Percentiles rank a stretch among this genome's conserved stretches.
Conservation (phyloP, 2,329 filamentous ascomycete genomes). For the Juglanconis oblonga region DNA sequence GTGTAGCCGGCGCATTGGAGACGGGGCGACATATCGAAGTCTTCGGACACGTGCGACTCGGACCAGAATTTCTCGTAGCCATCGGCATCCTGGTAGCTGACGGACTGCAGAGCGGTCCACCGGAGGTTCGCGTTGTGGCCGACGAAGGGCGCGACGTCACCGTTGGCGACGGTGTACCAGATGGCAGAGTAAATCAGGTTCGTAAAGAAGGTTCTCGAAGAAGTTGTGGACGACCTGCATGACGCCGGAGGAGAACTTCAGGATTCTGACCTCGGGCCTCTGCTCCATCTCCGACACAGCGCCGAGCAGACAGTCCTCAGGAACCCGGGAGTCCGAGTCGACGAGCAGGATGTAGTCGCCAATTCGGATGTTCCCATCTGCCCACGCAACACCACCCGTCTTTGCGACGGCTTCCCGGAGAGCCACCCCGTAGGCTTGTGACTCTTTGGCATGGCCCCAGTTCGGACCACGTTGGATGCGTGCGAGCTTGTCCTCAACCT, state of each 20-base stretch:
- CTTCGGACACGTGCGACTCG: conserved; percentile 75
- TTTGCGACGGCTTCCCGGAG: conserved; percentile 66
- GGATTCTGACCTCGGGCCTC: conserved; percentile 73
- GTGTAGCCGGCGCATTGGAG: conserved; percentile 71
- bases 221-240: conserved; percentile 76
- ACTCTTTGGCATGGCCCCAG: conserved; percentile 70
- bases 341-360: conserved; percentile 81
- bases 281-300: conserved; percentile 81
- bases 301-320: conserved; percentile 73
- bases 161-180: conserved; percentile 72
- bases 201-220: conserved; percentile 70
- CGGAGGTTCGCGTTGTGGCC: conserved; percentile 77
- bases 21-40: conserved; percentile 79
- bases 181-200: conserved; percentile 76
- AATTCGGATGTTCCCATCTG: conserved; percentile 80
- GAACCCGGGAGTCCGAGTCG: conserved; percentile 77
- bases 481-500: conserved; percentile 67
- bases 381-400: conserved; percentile 66
- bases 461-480: conserved; percentile 52
- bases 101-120: conserved; percentile 73
- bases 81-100: conserved; percentile 66
- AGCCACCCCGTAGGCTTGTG: conserved; percentile 61
- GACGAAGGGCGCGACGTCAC: conserved; percentile 75
- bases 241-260: conserved; percentile 75
- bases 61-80: conserved; percentile 80